Conservation (phyloP, 768 basidiomycete genomes). For the Holtermannia corniformis region DNA sequence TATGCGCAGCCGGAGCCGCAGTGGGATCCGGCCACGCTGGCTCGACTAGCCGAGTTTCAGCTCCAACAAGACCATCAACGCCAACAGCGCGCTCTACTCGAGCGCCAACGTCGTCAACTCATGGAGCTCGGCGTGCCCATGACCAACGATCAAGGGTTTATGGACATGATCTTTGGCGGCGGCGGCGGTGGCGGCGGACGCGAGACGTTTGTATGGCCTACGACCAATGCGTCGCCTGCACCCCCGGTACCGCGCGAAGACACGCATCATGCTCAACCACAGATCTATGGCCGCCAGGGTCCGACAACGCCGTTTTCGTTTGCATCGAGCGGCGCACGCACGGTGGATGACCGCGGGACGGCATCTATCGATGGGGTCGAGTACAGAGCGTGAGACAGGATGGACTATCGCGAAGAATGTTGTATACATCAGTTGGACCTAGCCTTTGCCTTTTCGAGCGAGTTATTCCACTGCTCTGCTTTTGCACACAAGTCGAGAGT, state of each 20-base stretch:
- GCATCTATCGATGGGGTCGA: too few species aligned
- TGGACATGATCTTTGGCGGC: not conserved
- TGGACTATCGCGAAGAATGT: too few species aligned
- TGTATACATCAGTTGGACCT: too few species aligned
- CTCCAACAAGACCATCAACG: constrained; percentile 35
- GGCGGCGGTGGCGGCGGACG: not conserved
- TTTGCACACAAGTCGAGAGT: too few species aligned
- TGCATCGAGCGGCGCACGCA: too few species aligned
- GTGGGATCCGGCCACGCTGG: constrained; percentile 19
- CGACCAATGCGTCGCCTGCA: not conserved
- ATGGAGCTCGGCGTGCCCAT: constrained; percentile 27
- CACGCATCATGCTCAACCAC: not conserved
- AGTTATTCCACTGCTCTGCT: too few species aligned
- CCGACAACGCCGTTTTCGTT: too few species aligned
- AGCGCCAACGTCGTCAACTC: constrained; percentile 30
- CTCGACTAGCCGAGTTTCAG: constrained; percentile 34
- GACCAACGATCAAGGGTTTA: not conserved
- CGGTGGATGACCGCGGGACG: too few species aligned
- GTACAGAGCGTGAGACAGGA: too few species aligned
- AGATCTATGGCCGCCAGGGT: too few species aligned
- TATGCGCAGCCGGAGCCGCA: not conserved
- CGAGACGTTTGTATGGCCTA: not conserved
- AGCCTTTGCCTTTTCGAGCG: too few species aligned
- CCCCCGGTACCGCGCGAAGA: not conserved
- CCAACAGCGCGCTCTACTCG: constrained; percentile 26